phyloP scores from a whole-genome alignment of 148 eudicot genomes.

The Chenopodium album region DNA sequence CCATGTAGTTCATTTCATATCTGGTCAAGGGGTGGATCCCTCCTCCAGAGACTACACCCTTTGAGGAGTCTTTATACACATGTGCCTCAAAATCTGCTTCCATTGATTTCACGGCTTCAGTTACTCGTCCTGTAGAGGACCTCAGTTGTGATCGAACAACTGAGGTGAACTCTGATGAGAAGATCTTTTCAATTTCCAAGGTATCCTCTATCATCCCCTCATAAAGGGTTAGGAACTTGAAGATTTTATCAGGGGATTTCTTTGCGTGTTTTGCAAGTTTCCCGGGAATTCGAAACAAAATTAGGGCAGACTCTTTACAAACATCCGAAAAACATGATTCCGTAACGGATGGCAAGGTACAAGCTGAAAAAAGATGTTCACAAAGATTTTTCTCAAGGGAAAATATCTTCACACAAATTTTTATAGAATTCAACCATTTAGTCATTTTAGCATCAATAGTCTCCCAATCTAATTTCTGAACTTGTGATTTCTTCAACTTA shows the following conservation, averaged over 20 bases:
- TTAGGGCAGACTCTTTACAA: slow-evolving; percentile 43
- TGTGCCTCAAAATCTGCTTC: slow-evolving; percentile 53
- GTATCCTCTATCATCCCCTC: slow-evolving; percentile 35
- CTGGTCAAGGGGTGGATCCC: slow-evolving; percentile 59
- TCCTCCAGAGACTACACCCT: slow-evolving; percentile 40
- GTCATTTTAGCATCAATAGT: slow-evolving; percentile 45
- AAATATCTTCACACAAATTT: slow-evolving; percentile 50
- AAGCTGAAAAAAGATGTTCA: slow-evolving; percentile 57
- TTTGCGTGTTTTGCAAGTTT: slow-evolving; percentile 51
- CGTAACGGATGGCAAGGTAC: slow-evolving; percentile 26
- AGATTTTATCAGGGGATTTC: slow-evolving; percentile 65
- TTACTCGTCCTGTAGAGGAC: slow-evolving; percentile 35
- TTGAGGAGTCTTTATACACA: slow-evolving; percentile 51
- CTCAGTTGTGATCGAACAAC: slow-evolving; percentile 37
- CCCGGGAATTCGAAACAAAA: slow-evolving; percentile 50
- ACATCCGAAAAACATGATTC: slow-evolving; percentile 69
- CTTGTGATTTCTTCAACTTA: slow-evolving; percentile 27
- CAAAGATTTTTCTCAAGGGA: slow-evolving; percentile 57
- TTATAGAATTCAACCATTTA: slow-evolving; percentile 45
- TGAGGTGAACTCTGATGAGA: slow-evolving; percentile 45
- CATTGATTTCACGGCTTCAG: slow-evolving; percentile 37
- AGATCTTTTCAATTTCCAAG: slow-evolving; percentile 51
- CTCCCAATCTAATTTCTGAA: slow-evolving; percentile 64
- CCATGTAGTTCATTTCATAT: slow-evolving; percentile 48
- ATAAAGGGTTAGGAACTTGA: slow-evolving; percentile 66